Percentiles rank a stretch among this genome's conserved stretches.
Evolutionary conservation across 768 basidiomycete genomes (phyloP).

Genomic region (Agrocybe praecox): DNA sequence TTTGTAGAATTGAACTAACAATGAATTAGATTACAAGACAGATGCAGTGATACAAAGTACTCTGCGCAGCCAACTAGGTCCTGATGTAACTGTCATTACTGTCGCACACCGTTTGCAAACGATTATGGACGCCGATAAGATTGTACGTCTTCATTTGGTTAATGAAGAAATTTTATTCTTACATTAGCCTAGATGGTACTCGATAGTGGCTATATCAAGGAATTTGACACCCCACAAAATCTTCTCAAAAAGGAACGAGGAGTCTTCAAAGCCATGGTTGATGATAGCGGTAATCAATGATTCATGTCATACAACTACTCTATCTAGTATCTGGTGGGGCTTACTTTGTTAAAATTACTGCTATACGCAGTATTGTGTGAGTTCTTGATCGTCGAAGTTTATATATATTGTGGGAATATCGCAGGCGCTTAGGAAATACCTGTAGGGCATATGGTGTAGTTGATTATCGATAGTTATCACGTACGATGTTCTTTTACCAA

Average conservation of each 20-base stretch:
- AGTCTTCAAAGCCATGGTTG: neutral
- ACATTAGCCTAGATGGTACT: neutral
- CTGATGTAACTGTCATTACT: neutral
- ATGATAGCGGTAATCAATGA: neutral
- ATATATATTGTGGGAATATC: no score
- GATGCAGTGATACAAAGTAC: neutral
- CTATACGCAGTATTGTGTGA: no score
- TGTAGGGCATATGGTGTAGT: conserved; percentile 27
- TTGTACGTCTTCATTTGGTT: neutral
- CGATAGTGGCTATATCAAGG: neutral
- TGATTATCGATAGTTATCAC: no score
- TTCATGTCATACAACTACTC: neutral
- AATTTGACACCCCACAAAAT: neutral
- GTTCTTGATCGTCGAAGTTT: no score
- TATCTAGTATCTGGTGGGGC: no score
- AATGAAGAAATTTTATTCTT: neutral
- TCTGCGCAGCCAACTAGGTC: neutral
- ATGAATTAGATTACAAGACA: neutral
- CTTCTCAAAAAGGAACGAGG: neutral
- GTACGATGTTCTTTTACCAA: no score
- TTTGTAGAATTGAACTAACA: no score
- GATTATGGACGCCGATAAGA: neutral
- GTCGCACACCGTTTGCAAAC: neutral
- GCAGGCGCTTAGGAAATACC: no score
- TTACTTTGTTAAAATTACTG: no score